Conservation (phyloP, 371 early-diverging fungal species). For the Rhizopus arrhizus region DNA sequence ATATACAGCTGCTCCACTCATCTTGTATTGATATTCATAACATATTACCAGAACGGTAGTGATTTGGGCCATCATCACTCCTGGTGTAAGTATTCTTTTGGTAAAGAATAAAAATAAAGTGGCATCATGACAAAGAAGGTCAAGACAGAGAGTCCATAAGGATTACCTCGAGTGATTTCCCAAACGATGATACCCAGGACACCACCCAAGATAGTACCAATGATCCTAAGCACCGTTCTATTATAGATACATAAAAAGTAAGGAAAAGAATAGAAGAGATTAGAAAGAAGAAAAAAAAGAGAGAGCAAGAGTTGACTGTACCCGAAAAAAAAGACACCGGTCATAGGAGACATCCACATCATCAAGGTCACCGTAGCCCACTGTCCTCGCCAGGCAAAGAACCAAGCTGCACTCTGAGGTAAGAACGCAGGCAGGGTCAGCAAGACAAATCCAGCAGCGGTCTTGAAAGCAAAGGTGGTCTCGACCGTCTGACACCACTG, state of each 20-base stretch:
- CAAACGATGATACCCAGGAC: constrained; percentile 45
- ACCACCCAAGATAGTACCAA: constrained; percentile 42
- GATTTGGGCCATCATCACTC: constrained; percentile 34
- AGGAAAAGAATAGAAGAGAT: not conserved
- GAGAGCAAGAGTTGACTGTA: constrained; percentile 7
- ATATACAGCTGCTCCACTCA: constrained; percentile 16
- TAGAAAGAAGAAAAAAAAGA: not conserved
- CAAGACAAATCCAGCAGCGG: constrained; percentile 38
- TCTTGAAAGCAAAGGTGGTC: constrained; percentile 41
- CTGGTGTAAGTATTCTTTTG: constrained; percentile 23
- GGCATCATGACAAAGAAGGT: constrained; percentile 29
- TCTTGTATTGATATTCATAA: constrained; percentile 37
- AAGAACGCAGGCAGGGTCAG: constrained; percentile 40
- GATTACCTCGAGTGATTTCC: constrained; percentile 46
- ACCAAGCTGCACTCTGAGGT: constrained; percentile 37
- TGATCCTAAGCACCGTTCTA: constrained; percentile 35
- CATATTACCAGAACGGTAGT: constrained; percentile 38
- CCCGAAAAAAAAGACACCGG: constrained; percentile 45
- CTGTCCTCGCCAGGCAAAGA: constrained; percentile 43
- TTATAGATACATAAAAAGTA: not conserved
- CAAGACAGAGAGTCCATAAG: constrained; percentile 40
- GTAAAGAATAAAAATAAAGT: constrained; percentile 39
- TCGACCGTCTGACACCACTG: constrained; percentile 32
- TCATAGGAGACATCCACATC: constrained; percentile 45
- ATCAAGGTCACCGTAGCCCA: constrained; percentile 48